Base-by-base conservation (phyloP, 2,329 filamentous ascomycete genomes). In the Cordyceps tenuipes region DNA sequence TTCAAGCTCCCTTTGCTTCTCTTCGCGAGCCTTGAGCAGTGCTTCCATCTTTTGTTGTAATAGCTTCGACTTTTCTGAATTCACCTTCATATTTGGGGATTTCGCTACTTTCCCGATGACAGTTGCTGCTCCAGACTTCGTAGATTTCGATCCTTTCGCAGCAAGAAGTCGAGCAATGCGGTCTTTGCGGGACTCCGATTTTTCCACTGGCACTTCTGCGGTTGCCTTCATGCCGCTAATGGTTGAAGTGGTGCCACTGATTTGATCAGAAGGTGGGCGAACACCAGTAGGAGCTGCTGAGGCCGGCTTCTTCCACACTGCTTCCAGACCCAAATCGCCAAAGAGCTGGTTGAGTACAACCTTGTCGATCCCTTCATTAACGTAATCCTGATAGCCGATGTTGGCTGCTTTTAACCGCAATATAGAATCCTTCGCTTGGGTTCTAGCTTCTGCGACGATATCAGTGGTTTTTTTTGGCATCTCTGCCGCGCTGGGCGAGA, bases 31-130 rank as follows among this genome's bases (percentile, higher is more conserved):
- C 66, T 83, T 86, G 65, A 85, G 84, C 23, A 94, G 75, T 23
- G 87, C 87, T 62, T 91, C 89, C 68, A 96, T 86, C 65, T 90
- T 91, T 68, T 90, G 83, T 64, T 90, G 85, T 51, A 92, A 79
- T 36, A 91, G 75, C 61, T 80, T 82, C 61, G 90, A 89, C 62
- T 89, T 96, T 64, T 91, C 82, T 19, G 83, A 83, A 68, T 87
- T 53, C 52, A 63, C 56, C 66, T 71, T 29, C 83, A 36, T 77
- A 76, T 76, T 82, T 66, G 74, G 72, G 12, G 59, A 23, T 39
- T 70, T 68, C 9, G 53, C 19, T 17, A 62, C n/a, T 23, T 61
- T 43, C 29, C 60, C 51, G 17, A 63, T 36, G 5, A 65, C 52
- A 15, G 36, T 44, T 62, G 60, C 52, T 15, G 64, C 51, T 1